These are phyloP conservation scores for Candida ovalis DNA, from an alignment of 805 yeast species.

Conservation along the genomic window DNA sequence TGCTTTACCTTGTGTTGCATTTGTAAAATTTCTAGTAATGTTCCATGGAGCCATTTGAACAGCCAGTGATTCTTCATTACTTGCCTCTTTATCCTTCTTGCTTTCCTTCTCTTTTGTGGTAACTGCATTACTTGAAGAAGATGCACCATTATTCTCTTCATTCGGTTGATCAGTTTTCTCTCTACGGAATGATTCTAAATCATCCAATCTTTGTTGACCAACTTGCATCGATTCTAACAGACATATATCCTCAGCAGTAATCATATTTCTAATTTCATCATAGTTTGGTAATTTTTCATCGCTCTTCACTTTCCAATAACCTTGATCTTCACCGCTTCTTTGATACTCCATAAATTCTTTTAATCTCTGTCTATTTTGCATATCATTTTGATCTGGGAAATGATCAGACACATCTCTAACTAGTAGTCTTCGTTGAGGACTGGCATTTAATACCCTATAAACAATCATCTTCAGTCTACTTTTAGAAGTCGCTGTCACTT, in stretches of 20 bases:
- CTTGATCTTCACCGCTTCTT: slow-evolving; percentile 90
- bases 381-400: slow-evolving; percentile 95
- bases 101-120: slow-evolving; percentile 10
- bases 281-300: slow-evolving; percentile 68
- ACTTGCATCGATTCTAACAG: slow-evolving; percentile 88
- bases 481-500: slow-evolving; percentile 88
- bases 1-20: slow-evolving; percentile 94
- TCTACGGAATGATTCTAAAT: slow-evolving; percentile 54
- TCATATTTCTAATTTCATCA: slow-evolving; percentile 75
- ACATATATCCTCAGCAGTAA: slow-evolving; percentile 87
- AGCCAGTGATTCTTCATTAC: slow-evolving; percentile 58
- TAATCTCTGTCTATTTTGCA: slow-evolving; percentile 92
- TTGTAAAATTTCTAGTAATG: slow-evolving; percentile 82
- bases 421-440: slow-evolving; percentile 66
- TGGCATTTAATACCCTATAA: slow-evolving; percentile 75
- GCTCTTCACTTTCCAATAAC: slow-evolving; percentile 84
- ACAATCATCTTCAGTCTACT: slow-evolving; percentile 93
- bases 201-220: slow-evolving; percentile 87
- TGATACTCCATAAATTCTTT: slow-evolving; percentile 98
- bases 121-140: slow-evolving; percentile 6
- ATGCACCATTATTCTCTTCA: not conserved
- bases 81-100: slow-evolving; percentile 25
- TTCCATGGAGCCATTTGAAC: slow-evolving; percentile 95
- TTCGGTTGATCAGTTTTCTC: slow-evolving; percentile 34
- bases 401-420: slow-evolving; percentile 87